Evolutionary conservation across 2,329 filamentous ascomycete species (phyloP).

Genomic region (Phoma sp.): DNA sequence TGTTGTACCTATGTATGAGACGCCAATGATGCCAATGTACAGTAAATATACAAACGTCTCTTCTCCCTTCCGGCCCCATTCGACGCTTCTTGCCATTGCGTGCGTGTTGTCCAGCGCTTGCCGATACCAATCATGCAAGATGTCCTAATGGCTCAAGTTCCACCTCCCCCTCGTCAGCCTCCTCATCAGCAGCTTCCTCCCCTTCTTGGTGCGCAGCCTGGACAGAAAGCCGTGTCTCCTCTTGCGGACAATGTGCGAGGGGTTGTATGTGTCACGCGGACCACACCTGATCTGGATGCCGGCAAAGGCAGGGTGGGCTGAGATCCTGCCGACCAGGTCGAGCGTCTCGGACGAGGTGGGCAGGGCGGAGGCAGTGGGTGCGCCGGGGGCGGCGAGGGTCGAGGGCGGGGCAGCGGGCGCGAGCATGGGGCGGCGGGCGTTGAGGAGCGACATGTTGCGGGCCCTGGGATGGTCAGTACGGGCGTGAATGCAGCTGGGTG

Average conservation of each 20-base stretch:
- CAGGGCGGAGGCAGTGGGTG: slow-evolving; percentile 20
- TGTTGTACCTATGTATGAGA: background rate
- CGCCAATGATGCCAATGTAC: slow-evolving; percentile 18
- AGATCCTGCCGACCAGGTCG: slow-evolving; percentile 47
- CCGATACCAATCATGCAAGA: too few species aligned
- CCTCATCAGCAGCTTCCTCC: slow-evolving; percentile 62
- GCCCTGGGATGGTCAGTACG: slow-evolving; percentile 3
- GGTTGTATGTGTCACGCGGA: slow-evolving; percentile 65
- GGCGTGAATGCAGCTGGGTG: slow-evolving; percentile 15
- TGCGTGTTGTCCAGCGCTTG: background rate
- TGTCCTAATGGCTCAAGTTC: slow-evolving; percentile 43
- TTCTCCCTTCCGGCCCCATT: background rate
- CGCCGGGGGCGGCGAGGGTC: slow-evolving; percentile 29
- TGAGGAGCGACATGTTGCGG: slow-evolving; percentile 37
- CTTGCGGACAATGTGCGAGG: slow-evolving; percentile 67
- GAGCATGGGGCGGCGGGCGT: slow-evolving; percentile 37
- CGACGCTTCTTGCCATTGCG: background rate
- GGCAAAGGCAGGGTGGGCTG: slow-evolving; percentile 46
- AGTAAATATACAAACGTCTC: slow-evolving; percentile 16
- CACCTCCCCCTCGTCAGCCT: slow-evolving; percentile 61
- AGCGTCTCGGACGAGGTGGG: slow-evolving; percentile 31
- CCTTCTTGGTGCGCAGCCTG: slow-evolving; percentile 60
- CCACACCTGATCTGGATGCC: slow-evolving; percentile 54
- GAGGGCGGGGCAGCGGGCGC: slow-evolving; percentile 23
- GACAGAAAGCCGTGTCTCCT: slow-evolving; percentile 67